Conservation (phyloP, 176 grass and related monocot species). For the Neostapfia colusana region DNA sequence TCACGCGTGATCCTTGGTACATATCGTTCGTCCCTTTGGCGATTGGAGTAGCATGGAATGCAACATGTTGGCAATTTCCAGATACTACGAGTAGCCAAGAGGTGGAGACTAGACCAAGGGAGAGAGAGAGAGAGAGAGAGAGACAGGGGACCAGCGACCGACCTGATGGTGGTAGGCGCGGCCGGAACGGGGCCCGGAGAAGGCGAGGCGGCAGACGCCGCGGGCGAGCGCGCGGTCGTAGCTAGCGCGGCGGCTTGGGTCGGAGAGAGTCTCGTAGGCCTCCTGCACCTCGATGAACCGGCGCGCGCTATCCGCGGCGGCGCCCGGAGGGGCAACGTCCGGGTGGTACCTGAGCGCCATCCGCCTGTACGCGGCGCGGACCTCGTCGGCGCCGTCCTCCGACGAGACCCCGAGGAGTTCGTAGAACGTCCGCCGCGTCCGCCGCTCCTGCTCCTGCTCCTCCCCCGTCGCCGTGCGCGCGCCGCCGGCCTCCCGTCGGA, state of each 20-base stretch:
- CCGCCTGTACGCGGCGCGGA: conserved; percentile 71
- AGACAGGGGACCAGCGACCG: background rate
- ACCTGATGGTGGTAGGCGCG: conserved; percentile 47
- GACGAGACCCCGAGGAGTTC: conserved; percentile 65
- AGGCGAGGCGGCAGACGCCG: conserved; percentile 51
- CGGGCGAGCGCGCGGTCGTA: conserved; percentile 64
- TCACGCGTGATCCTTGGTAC: background rate
- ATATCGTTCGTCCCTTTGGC: background rate
- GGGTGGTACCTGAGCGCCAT: conserved; percentile 87
- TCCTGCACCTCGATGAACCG: conserved; percentile 88
- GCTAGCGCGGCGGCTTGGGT: conserved; percentile 56
- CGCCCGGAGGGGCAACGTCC: conserved; percentile 71
- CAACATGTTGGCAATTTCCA: background rate
- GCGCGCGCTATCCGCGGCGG: conserved; percentile 59
- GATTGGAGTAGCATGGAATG: too few species aligned
- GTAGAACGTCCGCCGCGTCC: conserved; percentile 54
- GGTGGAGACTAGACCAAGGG: background rate
- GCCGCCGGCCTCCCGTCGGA: conserved; percentile 15
- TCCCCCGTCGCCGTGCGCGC: conserved; percentile 12
- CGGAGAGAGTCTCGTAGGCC: conserved; percentile 91
- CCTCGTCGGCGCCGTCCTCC: conserved; percentile 59
- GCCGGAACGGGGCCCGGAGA: conserved; percentile 31
- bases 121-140: background rate
- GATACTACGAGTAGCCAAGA: background rate
- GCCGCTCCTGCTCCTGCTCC: conserved; percentile 1